phyloP scores from a whole-genome alignment of 352 stramenopile species.

The Aphanomyces cochlioides region DNA sequence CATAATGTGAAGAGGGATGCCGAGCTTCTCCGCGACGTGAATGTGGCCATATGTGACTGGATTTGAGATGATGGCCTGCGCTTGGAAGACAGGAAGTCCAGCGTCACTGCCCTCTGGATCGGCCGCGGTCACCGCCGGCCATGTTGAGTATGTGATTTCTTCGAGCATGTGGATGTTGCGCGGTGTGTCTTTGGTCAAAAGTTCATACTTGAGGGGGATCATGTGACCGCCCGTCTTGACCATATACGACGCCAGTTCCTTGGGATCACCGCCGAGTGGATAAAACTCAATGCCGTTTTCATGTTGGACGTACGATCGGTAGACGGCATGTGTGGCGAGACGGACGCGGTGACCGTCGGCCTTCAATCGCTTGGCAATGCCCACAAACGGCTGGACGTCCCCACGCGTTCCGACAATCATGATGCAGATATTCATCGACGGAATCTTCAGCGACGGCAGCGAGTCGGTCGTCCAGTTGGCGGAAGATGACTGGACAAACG shows the following conservation, averaged over 20 bases:
- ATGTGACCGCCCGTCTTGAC: slow-evolving; percentile 81
- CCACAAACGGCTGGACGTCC: slow-evolving; percentile 84
- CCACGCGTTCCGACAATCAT: slow-evolving; percentile 87
- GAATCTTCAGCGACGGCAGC: background rate
- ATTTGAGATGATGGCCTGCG: slow-evolving; percentile 92
- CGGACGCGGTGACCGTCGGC: slow-evolving; percentile 86
- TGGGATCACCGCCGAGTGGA: slow-evolving; percentile 64
- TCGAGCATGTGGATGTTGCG: slow-evolving; percentile 88
- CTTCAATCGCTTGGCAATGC: slow-evolving; percentile 79
- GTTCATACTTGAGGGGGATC: slow-evolving; percentile 64
- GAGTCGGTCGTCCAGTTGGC: background rate
- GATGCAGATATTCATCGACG: slow-evolving; percentile 76
- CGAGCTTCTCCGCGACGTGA: slow-evolving; percentile 89
- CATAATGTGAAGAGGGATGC: slow-evolving; percentile 92
- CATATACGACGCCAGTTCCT: slow-evolving; percentile 88
- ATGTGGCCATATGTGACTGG: slow-evolving; percentile 90
- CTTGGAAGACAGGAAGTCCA: slow-evolving; percentile 62
- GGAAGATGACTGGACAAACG: background rate
- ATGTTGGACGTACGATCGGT: slow-evolving; percentile 75
- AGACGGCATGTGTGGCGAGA: slow-evolving; percentile 86
- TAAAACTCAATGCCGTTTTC: slow-evolving; percentile 74
- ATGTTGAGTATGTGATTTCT: slow-evolving; percentile 84
- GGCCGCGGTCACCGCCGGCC: slow-evolving; percentile 76
- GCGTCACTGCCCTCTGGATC: slow-evolving; percentile 64
- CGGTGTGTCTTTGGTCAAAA: slow-evolving; percentile 56